These are phyloP conservation scores for Clitopilus hobsonii DNA, from an alignment of 768 basidiomycete genomes.

Conservation along the genomic window DNA sequence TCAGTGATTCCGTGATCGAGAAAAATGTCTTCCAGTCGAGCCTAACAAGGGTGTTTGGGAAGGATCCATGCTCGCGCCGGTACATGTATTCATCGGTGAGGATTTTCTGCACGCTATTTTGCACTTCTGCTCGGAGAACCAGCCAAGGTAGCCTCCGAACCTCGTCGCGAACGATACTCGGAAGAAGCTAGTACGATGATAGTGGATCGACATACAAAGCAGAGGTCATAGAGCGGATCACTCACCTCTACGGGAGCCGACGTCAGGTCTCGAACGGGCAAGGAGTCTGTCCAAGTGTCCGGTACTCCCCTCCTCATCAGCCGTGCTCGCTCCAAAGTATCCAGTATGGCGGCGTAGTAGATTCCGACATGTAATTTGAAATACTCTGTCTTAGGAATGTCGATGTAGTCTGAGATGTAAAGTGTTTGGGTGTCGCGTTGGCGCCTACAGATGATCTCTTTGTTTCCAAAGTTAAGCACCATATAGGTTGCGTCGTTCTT, in stretches of 20 bases:
- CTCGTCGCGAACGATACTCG: neutral
- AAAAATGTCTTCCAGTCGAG: no score
- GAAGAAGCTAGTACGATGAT: neutral
- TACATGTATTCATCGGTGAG: no score
- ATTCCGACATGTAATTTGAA: slow-evolving; percentile 4
- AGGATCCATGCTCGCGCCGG: no score
- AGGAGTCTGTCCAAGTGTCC: no score
- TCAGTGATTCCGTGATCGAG: no score
- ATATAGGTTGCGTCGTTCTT: slow-evolving; percentile 6
- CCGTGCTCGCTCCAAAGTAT: neutral
- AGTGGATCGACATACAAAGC: no score
- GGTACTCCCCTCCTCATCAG: neutral
- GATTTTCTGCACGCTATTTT: no score
- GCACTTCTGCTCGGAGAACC: neutral
- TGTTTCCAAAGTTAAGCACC: slow-evolving; percentile 2
- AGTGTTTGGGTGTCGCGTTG: slow-evolving; percentile 6
- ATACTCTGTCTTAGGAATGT: neutral
- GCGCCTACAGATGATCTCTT: slow-evolving; percentile 6
- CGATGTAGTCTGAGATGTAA: slow-evolving; percentile 5
- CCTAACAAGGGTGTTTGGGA: no score
- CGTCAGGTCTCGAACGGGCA: neutral
- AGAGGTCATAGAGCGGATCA: neutral
- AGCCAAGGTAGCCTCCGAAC: neutral
- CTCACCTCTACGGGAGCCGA: neutral
- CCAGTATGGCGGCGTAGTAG: slow-evolving; percentile 1